Evolutionary conservation across 768 basidiomycete genomes (phyloP), one percentile per base, ranked within the genome.

Genomic region (Amanita thiersii): DNA sequence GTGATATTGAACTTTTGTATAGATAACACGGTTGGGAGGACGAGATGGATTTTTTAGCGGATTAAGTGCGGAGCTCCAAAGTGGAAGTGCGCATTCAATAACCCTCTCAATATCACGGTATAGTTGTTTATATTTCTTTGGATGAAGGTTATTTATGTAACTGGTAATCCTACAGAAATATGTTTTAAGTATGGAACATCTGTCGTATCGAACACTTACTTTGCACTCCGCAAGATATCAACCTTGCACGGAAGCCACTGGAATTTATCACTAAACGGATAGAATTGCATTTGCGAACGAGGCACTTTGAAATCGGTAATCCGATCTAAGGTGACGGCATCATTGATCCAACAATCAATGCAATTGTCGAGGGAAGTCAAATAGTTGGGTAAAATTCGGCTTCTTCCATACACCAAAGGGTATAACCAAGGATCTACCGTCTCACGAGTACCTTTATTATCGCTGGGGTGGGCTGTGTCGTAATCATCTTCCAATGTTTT

Each of bases 401-500:
- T 60, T 15, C 53, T 54, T 6, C 58, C 63, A 41, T 69, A 69
- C 5, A 63, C 54, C 0, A 70, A 45, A 24, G 60, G 60, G 47
- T 58, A 72, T 0, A 70, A 56, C 1, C 69, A 65, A 25, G 71
- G 70, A 38, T 73, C 66, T 0, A 72, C 63, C 17, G 72, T 56
- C 43, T 72, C 68, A 29, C 68, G 61, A 0, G 72, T 70, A 37
- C 62, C 62, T 4, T 57, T 51, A 45, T 70, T 56, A 1, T 67
- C 66, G 2, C 60, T 56, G 4, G 70, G 70, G 47, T 72, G 70
- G 39, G 56, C 19, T 0, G 52, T 52, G 3, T 59, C 62, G 0
- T 64, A 59, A 4, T 66, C 55, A 33, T 58, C 47, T 45, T 73
- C 66, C 24, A 71, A 63, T 4, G 40, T 18, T 4, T 31, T 40